Conservation (phyloP, 1,284 basidiomycete genomes). For the Coniferiporia weirii region DNA sequence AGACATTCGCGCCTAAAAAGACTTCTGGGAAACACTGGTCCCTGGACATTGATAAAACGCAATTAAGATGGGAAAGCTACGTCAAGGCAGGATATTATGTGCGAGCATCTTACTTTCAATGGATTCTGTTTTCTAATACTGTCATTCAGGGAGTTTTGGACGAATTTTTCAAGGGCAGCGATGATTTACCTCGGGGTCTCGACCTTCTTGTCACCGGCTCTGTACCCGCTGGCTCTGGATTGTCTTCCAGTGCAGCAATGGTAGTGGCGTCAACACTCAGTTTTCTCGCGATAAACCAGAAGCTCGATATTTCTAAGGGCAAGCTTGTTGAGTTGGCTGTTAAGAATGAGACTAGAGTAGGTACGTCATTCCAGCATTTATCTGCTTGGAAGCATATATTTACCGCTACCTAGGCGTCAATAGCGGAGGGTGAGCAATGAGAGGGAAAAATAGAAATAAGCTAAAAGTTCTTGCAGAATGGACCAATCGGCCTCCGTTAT, state of each 20-base stretch:
- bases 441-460: neutral
- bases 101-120: slow-evolving; percentile 17
- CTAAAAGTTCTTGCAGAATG: slow-evolving; percentile 42
- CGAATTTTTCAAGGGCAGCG: slow-evolving; percentile 44
- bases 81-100: slow-evolving; percentile 81
- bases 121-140: slow-evolving; percentile 6
- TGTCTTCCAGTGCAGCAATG: slow-evolving; percentile 83
- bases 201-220: slow-evolving; percentile 73
- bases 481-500: slow-evolving; percentile 84
- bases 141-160: slow-evolving; percentile 62
- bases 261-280: slow-evolving; percentile 78
- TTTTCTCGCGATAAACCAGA: slow-evolving; percentile 70
- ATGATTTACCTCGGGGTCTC: slow-evolving; percentile 45
- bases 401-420: slow-evolving; percentile 46
- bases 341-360: slow-evolving; percentile 79
- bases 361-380: slow-evolving; percentile 29
- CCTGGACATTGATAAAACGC: slow-evolving; percentile 64
- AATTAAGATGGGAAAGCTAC: slow-evolving; percentile 81
- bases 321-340: slow-evolving; percentile 73
- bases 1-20: slow-evolving; percentile 50
- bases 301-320: slow-evolving; percentile 61
- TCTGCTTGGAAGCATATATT: slow-evolving; percentile 1
- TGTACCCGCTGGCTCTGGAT: slow-evolving; percentile 77
- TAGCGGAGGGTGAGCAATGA: slow-evolving; percentile 57
- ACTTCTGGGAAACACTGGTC: slow-evolving; percentile 55